Evolutionary conservation across 768 basidiomycete species (phyloP), one percentile per base, ranked within the genome.

Genomic region (Suillus ampliporus): DNA sequence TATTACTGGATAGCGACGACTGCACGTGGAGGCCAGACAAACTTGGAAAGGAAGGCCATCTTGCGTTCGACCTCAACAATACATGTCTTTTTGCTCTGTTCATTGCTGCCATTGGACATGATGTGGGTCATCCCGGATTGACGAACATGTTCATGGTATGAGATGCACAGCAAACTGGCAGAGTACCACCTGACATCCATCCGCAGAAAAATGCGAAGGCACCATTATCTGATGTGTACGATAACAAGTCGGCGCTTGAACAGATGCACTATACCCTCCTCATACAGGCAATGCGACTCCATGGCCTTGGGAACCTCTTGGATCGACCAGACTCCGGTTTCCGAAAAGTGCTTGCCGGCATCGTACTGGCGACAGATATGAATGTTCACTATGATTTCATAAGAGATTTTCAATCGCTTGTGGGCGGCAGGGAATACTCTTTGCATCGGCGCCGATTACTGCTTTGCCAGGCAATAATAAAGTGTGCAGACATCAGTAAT

Each of bases 401-500:
- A 84, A 72, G 79, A 44, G 80, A 86, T 46, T 87, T 97, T 65
- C 74, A 80, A 65, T 71, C 72, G 8, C 70, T 89, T 28, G 75
- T 89, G 43, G 70, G 74, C 4, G 84, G 82, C 23, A 67, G 72
- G 14, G 76, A 76, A 23, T 72, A 69, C 19, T 71, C 82, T 11
- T 69, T 84, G 48, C 77, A 78, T 57, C 71, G 77, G 66, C 84
- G 88, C 59, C 83, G 90, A 67, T 80, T 91, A 28, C 76, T 97
- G 58, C 75, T 95, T 26, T 97, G 94, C 72, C 95, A 98, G 70
- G 91, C 92, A 4, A 78, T 99, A 57, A 88, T 99, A 74, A 99
- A 99, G 77, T 97, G 96, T 71, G 95, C 97, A 19, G 97, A 99
- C 78, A 99, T 99, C 71, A 95, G 94, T 73, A 99, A 99, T 74